These are phyloP conservation scores for Tulasnella sp. DNA, from an alignment of 768 basidiomycete genomes.

Conservation along the genomic window DNA sequence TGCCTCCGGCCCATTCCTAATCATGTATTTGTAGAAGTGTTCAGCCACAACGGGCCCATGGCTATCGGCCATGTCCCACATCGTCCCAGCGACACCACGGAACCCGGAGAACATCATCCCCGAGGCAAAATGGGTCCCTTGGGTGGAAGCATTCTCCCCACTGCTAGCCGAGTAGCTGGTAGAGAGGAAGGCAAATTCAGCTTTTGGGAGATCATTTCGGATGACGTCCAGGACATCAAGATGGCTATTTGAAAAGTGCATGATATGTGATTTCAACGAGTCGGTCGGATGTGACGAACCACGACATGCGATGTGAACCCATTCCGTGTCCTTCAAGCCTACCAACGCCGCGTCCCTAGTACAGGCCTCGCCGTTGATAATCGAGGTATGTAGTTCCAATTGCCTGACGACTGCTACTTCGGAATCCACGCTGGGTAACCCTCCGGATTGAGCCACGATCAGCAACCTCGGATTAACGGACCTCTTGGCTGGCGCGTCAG, in stretches of 20 bases:
- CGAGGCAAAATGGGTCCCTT: conserved; percentile 2
- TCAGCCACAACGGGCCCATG: conserved; percentile 9
- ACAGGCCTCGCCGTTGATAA: background rate
- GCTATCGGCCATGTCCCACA: conserved; percentile 12
- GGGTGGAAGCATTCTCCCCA: background rate
- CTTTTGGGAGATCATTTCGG: conserved; percentile 2
- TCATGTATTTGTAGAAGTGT: conserved; percentile 8
- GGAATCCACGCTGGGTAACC: background rate
- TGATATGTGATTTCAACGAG: background rate
- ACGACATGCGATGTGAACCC: conserved; percentile 12
- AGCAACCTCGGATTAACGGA: background rate
- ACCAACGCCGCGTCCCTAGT: background rate
- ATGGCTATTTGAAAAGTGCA: too few relatives aligned
- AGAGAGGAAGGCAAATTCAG: conserved; percentile 6
- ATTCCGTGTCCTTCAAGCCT: background rate
- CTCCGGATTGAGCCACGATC: background rate
- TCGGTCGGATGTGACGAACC: background rate
- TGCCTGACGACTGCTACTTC: too few relatives aligned
- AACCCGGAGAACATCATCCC: conserved; percentile 10
- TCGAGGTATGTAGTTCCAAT: background rate
- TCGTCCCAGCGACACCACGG: conserved; percentile 6
- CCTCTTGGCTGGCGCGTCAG: background rate
- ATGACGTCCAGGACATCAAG: background rate
- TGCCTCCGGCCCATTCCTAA: too few relatives aligned
- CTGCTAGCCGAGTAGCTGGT: background rate